Evolutionary conservation across 306 rosid species (phyloP).

Genomic region (Sicyos edulis): DNA sequence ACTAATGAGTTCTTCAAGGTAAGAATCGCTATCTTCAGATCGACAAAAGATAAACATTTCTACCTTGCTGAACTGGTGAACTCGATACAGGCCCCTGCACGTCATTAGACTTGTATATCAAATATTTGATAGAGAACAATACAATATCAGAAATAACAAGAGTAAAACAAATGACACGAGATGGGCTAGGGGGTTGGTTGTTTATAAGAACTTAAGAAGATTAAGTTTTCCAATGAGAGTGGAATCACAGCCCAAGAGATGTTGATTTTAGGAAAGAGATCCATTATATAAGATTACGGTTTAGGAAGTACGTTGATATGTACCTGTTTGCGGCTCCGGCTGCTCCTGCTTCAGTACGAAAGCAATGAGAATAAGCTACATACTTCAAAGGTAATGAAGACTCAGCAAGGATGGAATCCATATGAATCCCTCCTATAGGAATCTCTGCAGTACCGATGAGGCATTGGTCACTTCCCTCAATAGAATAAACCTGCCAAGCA

Average conservation of each 20-base stretch:
- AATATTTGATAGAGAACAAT: background rate
- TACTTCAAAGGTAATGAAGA: conserved; percentile 78
- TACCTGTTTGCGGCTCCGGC: conserved; percentile 92
- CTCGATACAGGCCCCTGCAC: conserved; percentile 94
- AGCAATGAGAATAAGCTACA: conserved; percentile 88
- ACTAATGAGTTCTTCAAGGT: conserved; percentile 74
- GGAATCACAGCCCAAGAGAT: background rate
- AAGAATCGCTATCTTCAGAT: conserved; percentile 74
- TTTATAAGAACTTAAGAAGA: background rate
- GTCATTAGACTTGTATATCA: conserved; percentile 14
- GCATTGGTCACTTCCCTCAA: conserved; percentile 82
- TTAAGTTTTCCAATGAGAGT: background rate
- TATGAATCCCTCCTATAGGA: conserved; percentile 95
- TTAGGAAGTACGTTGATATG: background rate
- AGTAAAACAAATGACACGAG: background rate
- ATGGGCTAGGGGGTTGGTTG: background rate
- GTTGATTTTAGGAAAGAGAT: background rate
- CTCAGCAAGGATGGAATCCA: conserved; percentile 83
- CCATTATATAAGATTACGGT: background rate
- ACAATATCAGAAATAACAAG: background rate
- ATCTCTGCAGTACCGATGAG: conserved; percentile 99
- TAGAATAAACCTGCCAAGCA: conserved; percentile 73
- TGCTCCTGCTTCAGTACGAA: conserved; percentile 97
- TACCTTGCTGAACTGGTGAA: conserved; percentile 96
- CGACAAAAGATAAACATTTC: conserved; percentile 89